Conservation (phyloP, 2,329 filamentous ascomycete genomes). For the Talaromyces pinophilus region DNA sequence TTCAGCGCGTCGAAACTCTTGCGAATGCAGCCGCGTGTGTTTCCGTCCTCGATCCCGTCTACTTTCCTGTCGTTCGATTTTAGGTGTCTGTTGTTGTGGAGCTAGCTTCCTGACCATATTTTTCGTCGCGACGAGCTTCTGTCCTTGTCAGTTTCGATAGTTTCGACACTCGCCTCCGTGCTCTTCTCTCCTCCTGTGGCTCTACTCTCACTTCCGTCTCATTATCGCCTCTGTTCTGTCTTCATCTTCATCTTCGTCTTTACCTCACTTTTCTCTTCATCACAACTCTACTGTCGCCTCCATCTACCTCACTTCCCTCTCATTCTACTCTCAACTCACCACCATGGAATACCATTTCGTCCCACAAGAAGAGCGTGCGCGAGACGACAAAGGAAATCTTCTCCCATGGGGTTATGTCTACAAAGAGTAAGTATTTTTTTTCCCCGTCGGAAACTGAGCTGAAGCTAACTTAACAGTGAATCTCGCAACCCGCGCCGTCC, state of each 20-base stretch:
- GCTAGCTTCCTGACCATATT: conserved; percentile 5
- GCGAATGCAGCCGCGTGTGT: not conserved
- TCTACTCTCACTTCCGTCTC: not conserved
- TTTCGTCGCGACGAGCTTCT: not conserved
- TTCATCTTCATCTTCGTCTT: not conserved
- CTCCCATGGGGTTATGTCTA: conserved; percentile 66
- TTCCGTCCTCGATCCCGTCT: not conserved
- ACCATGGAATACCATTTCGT: conserved; percentile 67
- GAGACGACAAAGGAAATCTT: conserved; percentile 59
- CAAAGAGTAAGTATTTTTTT: conserved; percentile 54
- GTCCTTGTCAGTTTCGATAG: not conserved
- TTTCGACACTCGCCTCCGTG: not conserved
- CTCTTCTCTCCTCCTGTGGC: not conserved
- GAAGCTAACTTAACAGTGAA: conserved; percentile 42
- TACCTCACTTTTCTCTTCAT: not conserved
- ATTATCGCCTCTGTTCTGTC: not conserved
- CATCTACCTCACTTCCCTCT: not conserved
- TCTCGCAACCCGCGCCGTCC: conserved; percentile 54
- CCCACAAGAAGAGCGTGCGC: conserved; percentile 62
- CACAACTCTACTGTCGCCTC: not conserved
- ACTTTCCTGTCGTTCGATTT: not conserved
- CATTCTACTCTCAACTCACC: not conserved
- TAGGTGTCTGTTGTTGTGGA: not conserved
- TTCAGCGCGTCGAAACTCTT: not conserved
- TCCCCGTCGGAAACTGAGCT: conserved; percentile 24